Evolutionary conservation across 371 early-diverging fungal species (phyloP).

Genomic region (Smittium mucronatum): DNA sequence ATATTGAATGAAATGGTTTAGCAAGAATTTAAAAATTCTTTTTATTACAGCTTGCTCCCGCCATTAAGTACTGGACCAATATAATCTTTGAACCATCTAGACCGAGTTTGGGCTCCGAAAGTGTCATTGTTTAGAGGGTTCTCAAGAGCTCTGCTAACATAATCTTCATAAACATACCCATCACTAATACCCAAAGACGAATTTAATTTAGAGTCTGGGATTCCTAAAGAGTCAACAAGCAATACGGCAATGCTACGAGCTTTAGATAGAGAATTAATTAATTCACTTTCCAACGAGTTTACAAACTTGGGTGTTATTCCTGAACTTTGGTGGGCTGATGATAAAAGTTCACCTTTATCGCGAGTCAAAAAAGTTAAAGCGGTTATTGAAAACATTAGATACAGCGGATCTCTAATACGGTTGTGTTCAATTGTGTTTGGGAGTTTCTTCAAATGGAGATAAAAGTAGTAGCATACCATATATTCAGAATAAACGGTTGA

Average conservation of each 20-base stretch:
- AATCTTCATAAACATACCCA: slow-evolving; percentile 59
- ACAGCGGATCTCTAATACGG: background rate
- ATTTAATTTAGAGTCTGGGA: slow-evolving; percentile 61
- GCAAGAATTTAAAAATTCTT: too few relatives aligned
- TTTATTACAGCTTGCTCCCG: background rate
- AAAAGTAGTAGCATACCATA: slow-evolving; percentile 45
- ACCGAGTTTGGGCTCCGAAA: slow-evolving; percentile 21
- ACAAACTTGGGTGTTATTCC: slow-evolving; percentile 37
- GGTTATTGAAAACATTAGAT: background rate
- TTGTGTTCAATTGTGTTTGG: background rate
- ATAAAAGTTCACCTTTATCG: slow-evolving; percentile 37
- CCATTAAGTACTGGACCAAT: slow-evolving; percentile 17
- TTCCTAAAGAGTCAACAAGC: slow-evolving; percentile 62
- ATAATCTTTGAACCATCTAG: slow-evolving; percentile 25
- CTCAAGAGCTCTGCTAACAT: slow-evolving; percentile 49
- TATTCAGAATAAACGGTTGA: slow-evolving; percentile 53
- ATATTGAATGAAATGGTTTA: too few relatives aligned
- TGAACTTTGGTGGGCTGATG: slow-evolving; percentile 37
- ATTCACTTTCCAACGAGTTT: slow-evolving; percentile 20
- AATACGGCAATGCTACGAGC: slow-evolving; percentile 59
- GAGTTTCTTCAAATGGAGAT: slow-evolving; percentile 35
- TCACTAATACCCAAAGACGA: slow-evolving; percentile 62
- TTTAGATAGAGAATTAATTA: slow-evolving; percentile 38
- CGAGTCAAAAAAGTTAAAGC: slow-evolving; percentile 35
- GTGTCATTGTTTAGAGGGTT: slow-evolving; percentile 43